phyloP scores from a whole-genome alignment of 805 yeast genomes.

The Candida incommunis region DNA sequence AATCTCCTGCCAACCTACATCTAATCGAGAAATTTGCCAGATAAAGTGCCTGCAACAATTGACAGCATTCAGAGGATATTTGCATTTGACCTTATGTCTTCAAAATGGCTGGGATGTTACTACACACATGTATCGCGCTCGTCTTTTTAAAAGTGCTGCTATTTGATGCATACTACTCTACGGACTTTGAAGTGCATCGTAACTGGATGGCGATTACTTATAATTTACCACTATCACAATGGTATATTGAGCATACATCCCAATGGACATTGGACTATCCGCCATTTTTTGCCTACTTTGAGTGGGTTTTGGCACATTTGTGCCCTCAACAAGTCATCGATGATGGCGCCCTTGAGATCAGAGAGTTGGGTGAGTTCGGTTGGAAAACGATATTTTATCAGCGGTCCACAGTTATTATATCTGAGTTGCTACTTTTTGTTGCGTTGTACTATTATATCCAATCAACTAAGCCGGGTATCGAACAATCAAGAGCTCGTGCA shows the following conservation, averaged over 20 bases:
- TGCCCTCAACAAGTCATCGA: constrained; percentile 47
- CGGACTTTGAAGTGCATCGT: constrained; percentile 95
- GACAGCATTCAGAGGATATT: no score
- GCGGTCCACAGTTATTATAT: constrained; percentile 60
- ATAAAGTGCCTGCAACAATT: no score
- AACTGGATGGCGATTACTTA: constrained; percentile 92
- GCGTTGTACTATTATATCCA: constrained; percentile 50
- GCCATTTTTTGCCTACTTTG: constrained; percentile 94
- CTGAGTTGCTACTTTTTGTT: constrained; percentile 57
- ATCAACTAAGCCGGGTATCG: constrained; percentile 4
- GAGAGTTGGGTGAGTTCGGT: constrained; percentile 52
- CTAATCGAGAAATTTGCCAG: no score
- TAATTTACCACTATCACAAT: constrained; percentile 52
- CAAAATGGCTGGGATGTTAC: neutral
- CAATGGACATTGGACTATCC: constrained; percentile 98
- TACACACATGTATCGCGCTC: neutral
- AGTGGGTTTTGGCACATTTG: constrained; percentile 59
- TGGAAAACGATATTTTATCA: constrained; percentile 75
- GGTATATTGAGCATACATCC: constrained; percentile 73
- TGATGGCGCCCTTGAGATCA: constrained; percentile 71
- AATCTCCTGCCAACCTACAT: no score
- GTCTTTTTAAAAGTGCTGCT: constrained; percentile 37
- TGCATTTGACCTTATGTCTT: no score
- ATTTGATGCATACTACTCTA: constrained; percentile 77
- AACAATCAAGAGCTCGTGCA: constrained; percentile 34